A percentile compares a stretch with the other conserved stretches of the same genome.
phyloP scores from a whole-genome alignment of 352 stramenopile species.

The Saprolegnia diclina region DNA sequence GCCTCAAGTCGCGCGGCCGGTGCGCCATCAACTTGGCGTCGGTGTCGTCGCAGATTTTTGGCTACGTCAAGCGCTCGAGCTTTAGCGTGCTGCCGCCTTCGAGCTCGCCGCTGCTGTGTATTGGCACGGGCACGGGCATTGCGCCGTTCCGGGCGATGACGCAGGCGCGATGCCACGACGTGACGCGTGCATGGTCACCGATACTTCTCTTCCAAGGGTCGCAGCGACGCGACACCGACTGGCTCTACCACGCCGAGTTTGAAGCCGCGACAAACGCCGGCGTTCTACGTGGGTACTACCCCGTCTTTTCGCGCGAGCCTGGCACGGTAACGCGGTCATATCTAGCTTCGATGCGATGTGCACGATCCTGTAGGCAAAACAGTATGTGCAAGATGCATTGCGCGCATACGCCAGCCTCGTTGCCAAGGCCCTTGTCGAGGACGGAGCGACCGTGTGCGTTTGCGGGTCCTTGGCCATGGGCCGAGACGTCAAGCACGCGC shows the following conservation, averaged over 20 bases:
- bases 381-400: constrained; percentile 74
- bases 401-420: constrained; percentile 52
- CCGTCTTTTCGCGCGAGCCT: constrained; percentile 50
- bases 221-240: constrained; percentile 49
- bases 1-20: constrained; percentile 55
- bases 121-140: constrained; percentile 74
- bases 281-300: constrained; percentile 48
- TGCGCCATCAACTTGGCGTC: constrained; percentile 69
- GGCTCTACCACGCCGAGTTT: constrained; percentile 66
- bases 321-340: not conserved
- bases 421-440: constrained; percentile 43
- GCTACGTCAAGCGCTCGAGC: constrained; percentile 3
- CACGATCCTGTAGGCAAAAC: constrained; percentile 3
- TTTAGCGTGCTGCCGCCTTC: not conserved
- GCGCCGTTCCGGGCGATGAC: constrained; percentile 77
- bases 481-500: constrained; percentile 59
- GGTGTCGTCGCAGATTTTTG: constrained; percentile 28
- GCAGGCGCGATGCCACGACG: constrained; percentile 40
- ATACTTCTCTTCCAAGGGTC: constrained; percentile 64
- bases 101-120: constrained; percentile 52
- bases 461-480: constrained; percentile 78
- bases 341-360: not conserved
- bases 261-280: constrained; percentile 34
- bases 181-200: not conserved
- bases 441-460: constrained; percentile 62